Base-by-base conservation (phyloP, 495 filamentous ascomycete genomes). In the Hypoxylon rickii region DNA sequence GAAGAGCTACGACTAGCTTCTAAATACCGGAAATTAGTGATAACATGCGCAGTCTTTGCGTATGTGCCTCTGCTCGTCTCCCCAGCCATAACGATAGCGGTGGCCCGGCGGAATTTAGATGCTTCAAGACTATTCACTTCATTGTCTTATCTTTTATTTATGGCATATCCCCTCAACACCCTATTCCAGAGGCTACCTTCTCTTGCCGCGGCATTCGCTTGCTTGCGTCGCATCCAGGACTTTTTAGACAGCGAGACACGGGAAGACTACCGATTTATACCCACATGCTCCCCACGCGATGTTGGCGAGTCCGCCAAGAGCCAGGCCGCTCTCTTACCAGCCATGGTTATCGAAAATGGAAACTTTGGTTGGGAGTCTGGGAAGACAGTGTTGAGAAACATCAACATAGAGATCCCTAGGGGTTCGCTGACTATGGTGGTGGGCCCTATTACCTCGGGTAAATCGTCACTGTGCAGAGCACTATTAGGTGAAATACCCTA, bases 1-100 rank as follows among this genome's bases (percentile, higher is more conserved):
- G 73, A 82, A 36, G 84, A 88, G 58, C 26, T 87, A 10, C 65
- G 71, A 5, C 82, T 85, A 42, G 83, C 83, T 0, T 81, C 77
- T 54, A 70, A 68, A 12, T 86, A 83, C 55, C 72, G 83, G 38
- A 78, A 69, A 31, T 68, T 87, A 18, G 73, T 74, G 18, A 70
- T 82, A 13, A 75, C 79, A 48, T 76, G 72, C 1, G 81, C 82
- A 0, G 73, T 80, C 1, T 58, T 83, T 29, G 79, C 79, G 0
- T 85, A 80, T 42, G 70, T 72, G 2, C 75, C 80, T 0, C 73
- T 76, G 51, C 74, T 80, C 1, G 73, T 77, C 17, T 72, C 83
- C 1, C 70, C 70, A 0, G 59, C 68, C 10, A n/a, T 70, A 13
- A 76, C 81, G 1, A 71, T 79, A 22, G 71, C 74, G 17, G 66